Conservation (phyloP, 148 eudicot species). For the Tetragonia tetragonoides region DNA sequence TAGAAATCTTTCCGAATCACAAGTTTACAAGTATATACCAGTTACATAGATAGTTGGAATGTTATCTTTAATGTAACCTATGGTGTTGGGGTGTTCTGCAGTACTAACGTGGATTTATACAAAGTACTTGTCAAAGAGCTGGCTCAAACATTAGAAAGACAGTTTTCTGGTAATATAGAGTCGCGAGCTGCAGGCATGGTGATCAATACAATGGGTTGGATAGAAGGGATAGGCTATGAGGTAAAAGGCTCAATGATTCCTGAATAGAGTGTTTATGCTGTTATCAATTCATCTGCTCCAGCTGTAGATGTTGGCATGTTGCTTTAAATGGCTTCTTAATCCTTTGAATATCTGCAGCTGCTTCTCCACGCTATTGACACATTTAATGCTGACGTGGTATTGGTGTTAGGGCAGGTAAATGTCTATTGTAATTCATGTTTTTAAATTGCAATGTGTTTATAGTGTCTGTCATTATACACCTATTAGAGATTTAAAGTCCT, state of each 20-base stretch:
- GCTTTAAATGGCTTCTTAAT: neutral
- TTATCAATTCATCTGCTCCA: constrained; percentile 1
- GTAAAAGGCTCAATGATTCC: constrained; percentile 27
- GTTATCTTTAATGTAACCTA: neutral
- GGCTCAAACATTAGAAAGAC: constrained; percentile 72
- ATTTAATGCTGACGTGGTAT: constrained; percentile 78
- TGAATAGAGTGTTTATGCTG: constrained; percentile 2
- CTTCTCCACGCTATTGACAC: constrained; percentile 90
- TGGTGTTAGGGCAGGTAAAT: constrained; percentile 92
- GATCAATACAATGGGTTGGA: constrained; percentile 99
- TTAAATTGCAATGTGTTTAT: neutral
- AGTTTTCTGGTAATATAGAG: constrained; percentile 77
- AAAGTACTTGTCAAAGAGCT: constrained; percentile 84
- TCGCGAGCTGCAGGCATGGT: constrained; percentile 98
- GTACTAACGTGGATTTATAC: constrained; percentile 77
- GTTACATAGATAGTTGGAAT: neutral
- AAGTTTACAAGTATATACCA: neutral
- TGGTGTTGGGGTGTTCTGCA: constrained; percentile 33
- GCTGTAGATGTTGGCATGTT: constrained; percentile 5
- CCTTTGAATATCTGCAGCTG: constrained; percentile 49
- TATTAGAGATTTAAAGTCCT: neutral
- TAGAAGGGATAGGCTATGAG: constrained; percentile 91
- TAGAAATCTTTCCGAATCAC: constrained; percentile 22
- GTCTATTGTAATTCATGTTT: constrained; percentile 5
- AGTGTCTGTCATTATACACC: neutral